Base-by-base conservation (phyloP, 352 stramenopile genomes). In the Globisporangium parvum region DNA sequence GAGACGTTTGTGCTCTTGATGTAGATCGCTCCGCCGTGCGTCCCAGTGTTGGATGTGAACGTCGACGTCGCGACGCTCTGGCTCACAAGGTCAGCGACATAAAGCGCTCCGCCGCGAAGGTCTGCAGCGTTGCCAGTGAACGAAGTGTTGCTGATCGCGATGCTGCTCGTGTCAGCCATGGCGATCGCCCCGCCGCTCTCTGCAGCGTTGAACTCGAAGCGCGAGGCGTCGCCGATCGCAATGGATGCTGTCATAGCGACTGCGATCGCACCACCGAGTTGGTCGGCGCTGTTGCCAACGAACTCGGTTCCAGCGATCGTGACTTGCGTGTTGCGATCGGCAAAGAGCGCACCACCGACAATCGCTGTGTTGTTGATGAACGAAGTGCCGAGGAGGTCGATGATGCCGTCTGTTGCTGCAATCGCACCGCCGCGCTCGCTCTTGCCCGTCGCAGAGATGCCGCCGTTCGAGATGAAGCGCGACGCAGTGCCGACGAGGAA, bases 371-470 rank as follows among this genome's bases (percentile, higher is more conserved):
- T 88, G 21, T 72, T 70, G 23, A 53, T 45, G 9, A 88, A 63
- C 5, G 31, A 47, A 21, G 74, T 78, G 10, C 33, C 54, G 0
- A 47, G 53, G 28, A 87, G 48, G 1, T 69, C 60, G 14, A 85
- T 49, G 12, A 51, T 52, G 0, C 63, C 75, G 53, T 87, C 78
- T 14, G 75, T 53, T 6, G 59, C 47, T 14, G 70, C 64, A n/a
- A 88, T 74, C 0, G 61, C 78, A 0, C 78, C 78, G 4, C 78
- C 78, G 1, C 45, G 66, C 65, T 88, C 78, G 28, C 71, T 88
- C 55, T 79, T 88, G 1, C 78, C 78, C 8, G 71, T 81, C 0
- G 56, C 42, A 0, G 65, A 75, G 14, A 85, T 41, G 1, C 74
- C 71, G 31, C 71, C 71, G 50, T 88, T 88, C 12, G 50, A 56